phyloP scores from a whole-genome alignment of 139 green algal species.

The Haematococcus lacustris region DNA sequence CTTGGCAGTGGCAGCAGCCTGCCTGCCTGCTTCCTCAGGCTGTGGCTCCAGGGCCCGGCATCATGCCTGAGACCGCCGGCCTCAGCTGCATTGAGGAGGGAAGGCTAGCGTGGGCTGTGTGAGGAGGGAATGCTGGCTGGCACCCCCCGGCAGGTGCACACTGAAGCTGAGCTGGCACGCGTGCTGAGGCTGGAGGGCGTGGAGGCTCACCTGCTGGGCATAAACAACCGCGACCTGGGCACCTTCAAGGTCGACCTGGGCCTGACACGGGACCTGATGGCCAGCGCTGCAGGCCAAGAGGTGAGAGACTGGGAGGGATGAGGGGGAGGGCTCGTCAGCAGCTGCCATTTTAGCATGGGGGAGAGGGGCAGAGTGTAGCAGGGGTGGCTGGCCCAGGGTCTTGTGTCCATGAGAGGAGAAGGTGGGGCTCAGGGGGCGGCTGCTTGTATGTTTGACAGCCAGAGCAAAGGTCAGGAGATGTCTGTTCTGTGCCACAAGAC shows the following conservation, averaged over 20 bases:
- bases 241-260: conserved; percentile 94
- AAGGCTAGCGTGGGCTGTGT: neutral
- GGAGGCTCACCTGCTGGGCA: conserved; percentile 84
- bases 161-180: conserved; percentile 75
- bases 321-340: neutral
- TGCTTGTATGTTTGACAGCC: neutral
- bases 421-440: neutral
- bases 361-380: neutral
- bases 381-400: neutral
- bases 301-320: conserved; percentile 21
- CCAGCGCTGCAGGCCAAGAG: conserved; percentile 63
- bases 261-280: conserved; percentile 79
- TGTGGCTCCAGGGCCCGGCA: neutral
- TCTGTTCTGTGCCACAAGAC: neutral
- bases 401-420: neutral
- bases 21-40: neutral
- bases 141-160: neutral
- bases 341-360: neutral
- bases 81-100: neutral
- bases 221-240: conserved; percentile 96
- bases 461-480: neutral
- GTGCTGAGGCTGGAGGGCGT: conserved; percentile 75
- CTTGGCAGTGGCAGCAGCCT: too few relatives aligned
- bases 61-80: neutral
- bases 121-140: neutral